A percentile compares a stretch with the other conserved stretches of the same genome.
phyloP scores from a whole-genome alignment of 2,329 filamentous ascomycete species.

The Penicillium verrucosum region DNA sequence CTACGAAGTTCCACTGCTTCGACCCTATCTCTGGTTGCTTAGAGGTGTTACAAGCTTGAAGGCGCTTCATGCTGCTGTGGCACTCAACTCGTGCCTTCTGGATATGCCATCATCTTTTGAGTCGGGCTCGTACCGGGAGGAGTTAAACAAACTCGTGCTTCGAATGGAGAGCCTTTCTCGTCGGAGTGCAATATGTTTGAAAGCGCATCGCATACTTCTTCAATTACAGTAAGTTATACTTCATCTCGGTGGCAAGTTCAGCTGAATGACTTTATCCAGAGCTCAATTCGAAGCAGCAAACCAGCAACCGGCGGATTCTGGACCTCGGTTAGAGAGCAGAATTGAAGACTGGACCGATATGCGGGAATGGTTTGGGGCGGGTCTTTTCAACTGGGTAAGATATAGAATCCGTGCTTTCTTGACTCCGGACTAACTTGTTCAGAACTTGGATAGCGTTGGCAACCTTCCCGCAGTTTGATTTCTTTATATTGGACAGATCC shows the following conservation, averaged over 20 bases:
- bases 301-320: background rate
- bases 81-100: slow-evolving; percentile 18
- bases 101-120: slow-evolving; percentile 4
- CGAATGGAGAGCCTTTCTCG: background rate
- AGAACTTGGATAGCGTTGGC: background rate
- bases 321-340: slow-evolving; percentile 17
- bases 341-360: slow-evolving; percentile 23
- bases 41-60: slow-evolving; percentile 28
- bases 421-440: background rate
- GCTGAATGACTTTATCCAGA: background rate
- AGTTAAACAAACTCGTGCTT: background rate
- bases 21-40: slow-evolving; percentile 26
- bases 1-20: slow-evolving; percentile 18
- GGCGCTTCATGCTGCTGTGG: slow-evolving; percentile 28
- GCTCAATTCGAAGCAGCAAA: background rate
- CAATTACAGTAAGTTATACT: background rate
- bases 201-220: background rate
- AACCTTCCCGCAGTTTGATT: background rate
- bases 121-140: background rate
- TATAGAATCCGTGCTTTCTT: background rate
- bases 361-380: background rate
- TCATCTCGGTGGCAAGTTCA: background rate
- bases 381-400: slow-evolving; percentile 1
- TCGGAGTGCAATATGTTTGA: background rate
- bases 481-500: background rate